Evolutionary conservation across 331 rosid genomes (phyloP), one percentile per base, ranked within the genome.

Genomic region (Phaseolus coccineus): DNA sequence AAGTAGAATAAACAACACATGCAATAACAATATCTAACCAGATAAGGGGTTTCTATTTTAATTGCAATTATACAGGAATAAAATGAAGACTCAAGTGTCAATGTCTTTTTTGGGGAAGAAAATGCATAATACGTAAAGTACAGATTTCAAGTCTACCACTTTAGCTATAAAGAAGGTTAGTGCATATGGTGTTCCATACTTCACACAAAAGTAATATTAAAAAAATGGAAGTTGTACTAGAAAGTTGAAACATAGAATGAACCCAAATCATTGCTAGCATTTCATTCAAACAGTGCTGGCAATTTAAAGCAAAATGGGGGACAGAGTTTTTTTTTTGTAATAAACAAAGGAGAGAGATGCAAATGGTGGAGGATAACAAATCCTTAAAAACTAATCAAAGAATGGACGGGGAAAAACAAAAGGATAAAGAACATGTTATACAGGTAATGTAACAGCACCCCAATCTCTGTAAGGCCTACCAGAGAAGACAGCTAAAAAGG

Each of bases 201-300:
- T 24, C 31, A 44, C 55, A 22, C 55, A 67, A 12, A 67, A 67
- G 25, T 33, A 55, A 55, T 33, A 64, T n/a, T 30, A 62, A n/a
- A 64, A 42, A 64, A 39, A 51, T 19, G 8, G 65, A 64, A 48
- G 53, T 44, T 19, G 61, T 50, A 12, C 42, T 57, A 76, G 3
- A 74, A 57, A 4, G 47, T 55, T 59, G 6, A 76, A 61, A 46
- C 61, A 62, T 30, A 30, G 42, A 62, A 11, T 42, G 13, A 46
- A 30, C 47, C 46, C 59, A 78, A 69, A 33, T 52, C 15, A 69
- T 6, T 68, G 61, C 31, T 24, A 66, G 58, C 67, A 37, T 31
- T 61, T 5, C 40, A 59, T 25, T 16, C 24, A 77, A 78, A 56
- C 47, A 70, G 69, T 78, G 25, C 47, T 40, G 27, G 59, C 47